Percentiles rank a stretch among this genome's conserved stretches.
phyloP scores from a whole-genome alignment of 305 asterid genomes.

The Solanum aculeatissimum region DNA sequence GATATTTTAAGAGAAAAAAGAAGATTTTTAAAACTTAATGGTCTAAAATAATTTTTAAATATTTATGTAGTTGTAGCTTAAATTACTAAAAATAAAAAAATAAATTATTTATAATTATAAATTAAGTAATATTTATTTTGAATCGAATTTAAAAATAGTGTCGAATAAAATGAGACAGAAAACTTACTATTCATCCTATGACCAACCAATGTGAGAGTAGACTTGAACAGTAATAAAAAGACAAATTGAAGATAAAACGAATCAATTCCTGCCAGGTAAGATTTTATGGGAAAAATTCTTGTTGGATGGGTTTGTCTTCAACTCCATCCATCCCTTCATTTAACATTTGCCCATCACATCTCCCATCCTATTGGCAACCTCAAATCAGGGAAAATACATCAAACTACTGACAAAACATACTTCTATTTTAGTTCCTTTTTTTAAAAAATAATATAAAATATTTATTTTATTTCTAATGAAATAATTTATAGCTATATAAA shows the following conservation, averaged over 20 bases:
- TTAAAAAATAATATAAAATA: not conserved
- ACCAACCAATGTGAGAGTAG: not conserved
- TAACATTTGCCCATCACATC: constrained; percentile 38
- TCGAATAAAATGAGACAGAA: not conserved
- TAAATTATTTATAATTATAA: not conserved
- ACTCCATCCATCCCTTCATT: constrained; percentile 42
- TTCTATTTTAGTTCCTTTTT: too few relatives aligned
- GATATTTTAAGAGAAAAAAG: too few relatives aligned
- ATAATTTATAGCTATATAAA: not conserved
- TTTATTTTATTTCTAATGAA: not conserved
- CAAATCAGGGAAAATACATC: not conserved
- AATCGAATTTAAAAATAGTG: fast-evolving
- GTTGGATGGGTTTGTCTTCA: constrained; percentile 33
- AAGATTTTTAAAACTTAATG: not conserved
- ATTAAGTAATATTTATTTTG: fast-evolving
- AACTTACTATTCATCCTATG: not conserved
- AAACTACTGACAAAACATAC: not conserved
- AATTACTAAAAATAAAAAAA: not conserved
- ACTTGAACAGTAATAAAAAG: constrained; percentile 4
- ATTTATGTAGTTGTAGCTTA: too few relatives aligned
- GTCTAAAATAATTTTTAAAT: not conserved
- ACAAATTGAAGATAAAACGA: constrained; percentile 28
- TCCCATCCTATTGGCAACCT: constrained; percentile 24
- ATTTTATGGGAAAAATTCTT: constrained; percentile 23
- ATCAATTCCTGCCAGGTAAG: constrained; percentile 36